These are phyloP conservation scores for Diversispora epigaea DNA, from an alignment of 192 early-diverging fungal species.

Conservation along the genomic window DNA sequence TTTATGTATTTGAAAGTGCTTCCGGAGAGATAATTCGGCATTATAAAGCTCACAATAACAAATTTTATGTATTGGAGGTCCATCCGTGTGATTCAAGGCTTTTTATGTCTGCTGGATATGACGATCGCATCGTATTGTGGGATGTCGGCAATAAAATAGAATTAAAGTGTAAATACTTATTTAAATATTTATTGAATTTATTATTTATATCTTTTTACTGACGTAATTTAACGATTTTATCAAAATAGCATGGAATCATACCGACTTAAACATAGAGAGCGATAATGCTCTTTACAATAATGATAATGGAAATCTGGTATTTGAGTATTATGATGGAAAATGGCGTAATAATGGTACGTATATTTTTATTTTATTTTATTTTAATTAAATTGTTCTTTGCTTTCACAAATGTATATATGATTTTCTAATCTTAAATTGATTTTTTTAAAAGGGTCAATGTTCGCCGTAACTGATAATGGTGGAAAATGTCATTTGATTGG, in stretches of 20 bases:
- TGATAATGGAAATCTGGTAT: no score
- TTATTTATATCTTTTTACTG: not conserved
- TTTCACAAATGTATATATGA: no score
- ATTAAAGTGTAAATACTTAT: slow-evolving; percentile 53
- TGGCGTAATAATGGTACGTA: no score
- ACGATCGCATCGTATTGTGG: slow-evolving; percentile 82
- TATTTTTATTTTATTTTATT: no score
- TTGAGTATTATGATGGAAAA: no score
- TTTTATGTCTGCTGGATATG: slow-evolving; percentile 78
- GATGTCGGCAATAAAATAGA: slow-evolving; percentile 60
- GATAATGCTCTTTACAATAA: no score
- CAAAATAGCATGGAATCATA: no score
- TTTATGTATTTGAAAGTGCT: slow-evolving; percentile 64
- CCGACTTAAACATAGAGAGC: no score
- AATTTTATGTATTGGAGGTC: slow-evolving; percentile 71
- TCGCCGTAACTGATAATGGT: slow-evolving; percentile 69
- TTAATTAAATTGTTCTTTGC: no score
- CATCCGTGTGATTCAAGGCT: slow-evolving; percentile 74
- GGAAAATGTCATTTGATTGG: slow-evolving; percentile 75
- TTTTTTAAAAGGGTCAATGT: slow-evolving; percentile 52
- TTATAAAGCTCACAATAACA: slow-evolving; percentile 59
- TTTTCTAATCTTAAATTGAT: not conserved
- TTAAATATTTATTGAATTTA: not conserved
- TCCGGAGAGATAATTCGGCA: slow-evolving; percentile 58
- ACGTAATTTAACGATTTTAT: no score